Base-by-base conservation (phyloP, 2,329 filamentous ascomycete genomes). In the Aureobasidium pullulans region DNA sequence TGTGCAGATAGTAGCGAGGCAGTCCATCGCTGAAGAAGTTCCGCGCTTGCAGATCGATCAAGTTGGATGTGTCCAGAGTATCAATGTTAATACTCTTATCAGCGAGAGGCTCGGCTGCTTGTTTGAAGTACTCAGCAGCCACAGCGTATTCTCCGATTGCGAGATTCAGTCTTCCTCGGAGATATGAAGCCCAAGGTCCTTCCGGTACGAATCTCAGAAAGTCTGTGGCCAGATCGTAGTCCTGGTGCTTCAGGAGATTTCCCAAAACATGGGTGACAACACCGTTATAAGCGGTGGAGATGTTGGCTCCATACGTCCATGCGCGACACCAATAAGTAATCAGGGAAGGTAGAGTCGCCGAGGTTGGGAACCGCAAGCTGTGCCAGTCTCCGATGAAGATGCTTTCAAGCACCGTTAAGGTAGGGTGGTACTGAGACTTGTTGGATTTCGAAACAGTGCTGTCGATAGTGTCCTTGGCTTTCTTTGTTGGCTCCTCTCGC, bases 1-100 rank as follows among this genome's bases (percentile, higher is more conserved):
- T 83, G 71, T 99, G 94, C 43, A 87, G 84, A 72, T 95, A 95
- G 74, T 96, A 99, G 63, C 83, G 85, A 5, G 90, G 82, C 42
- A 92, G 79, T 1, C 93, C 94, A 59, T 84, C 83, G 68, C 91
- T 80, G 68, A 87, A 85, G 56, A 71, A 77, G 57, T 79, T 77
- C 11, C 86, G 87, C 64, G 96, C 90, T 2, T 86, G 84, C 28
- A 90, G 84, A 57, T 88, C 85, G 23, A 97, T 79, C 13, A 96
- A 81, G 8, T 84, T 84, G 44, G 77, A 75, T 7, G 77, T 80
- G 61, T 79, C 75, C 23, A 62, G 52, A 11, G 64, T 62, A 36
- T 73, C 68, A 64, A 72, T 74, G 23, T 62, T 59, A 34, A 57
- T 23, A 8, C 36, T 50, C 37, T 53, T 60, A 19, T 62, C 47